phyloP scores from a whole-genome alignment of 495 filamentous ascomycete genomes.

The Pyronema domesticum region DNA sequence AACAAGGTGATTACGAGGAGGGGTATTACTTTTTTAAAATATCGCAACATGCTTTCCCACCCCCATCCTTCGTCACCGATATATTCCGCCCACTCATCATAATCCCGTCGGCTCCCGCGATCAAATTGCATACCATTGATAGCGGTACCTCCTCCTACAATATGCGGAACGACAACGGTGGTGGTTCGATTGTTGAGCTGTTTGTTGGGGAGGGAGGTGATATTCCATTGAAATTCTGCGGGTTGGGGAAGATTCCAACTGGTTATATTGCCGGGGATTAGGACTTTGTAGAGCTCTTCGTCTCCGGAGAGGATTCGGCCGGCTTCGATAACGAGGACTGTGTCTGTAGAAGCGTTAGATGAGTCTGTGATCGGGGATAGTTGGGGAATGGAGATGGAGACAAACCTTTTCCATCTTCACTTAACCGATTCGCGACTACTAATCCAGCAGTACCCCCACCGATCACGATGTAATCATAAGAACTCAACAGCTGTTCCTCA shows the following conservation, averaged over 20 bases:
- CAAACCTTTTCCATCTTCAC: conserved; percentile 25
- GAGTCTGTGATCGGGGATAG: no score
- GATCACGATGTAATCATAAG: conserved; percentile 36
- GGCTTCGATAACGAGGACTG: conserved; percentile 34
- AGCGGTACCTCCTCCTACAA: conserved; percentile 31
- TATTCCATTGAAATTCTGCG: conserved; percentile 22
- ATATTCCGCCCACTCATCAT: conserved; percentile 31
- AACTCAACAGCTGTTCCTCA: neutral
- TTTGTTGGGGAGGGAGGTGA: conserved; percentile 15
- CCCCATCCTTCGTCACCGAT: conserved; percentile 31
- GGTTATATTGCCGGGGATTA: conserved; percentile 26
- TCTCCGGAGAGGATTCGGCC: conserved; percentile 31
- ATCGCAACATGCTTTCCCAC: conserved; percentile 29
- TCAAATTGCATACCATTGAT: conserved; percentile 37
- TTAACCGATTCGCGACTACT: conserved; percentile 30
- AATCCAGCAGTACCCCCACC: conserved; percentile 37
- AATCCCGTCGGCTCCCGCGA: conserved; percentile 25
- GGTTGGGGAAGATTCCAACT: conserved; percentile 16
- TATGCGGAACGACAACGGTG: neutral
- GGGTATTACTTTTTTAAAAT: conserved; percentile 27
- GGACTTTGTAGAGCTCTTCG: conserved; percentile 27
- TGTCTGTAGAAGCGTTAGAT: neutral
- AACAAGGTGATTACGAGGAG: neutral
- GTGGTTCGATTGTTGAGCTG: conserved; percentile 20
- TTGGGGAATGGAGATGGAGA: no score